Evolutionary conservation across 768 basidiomycete species (phyloP).

Genomic region (Hygrophorus russula): DNA sequence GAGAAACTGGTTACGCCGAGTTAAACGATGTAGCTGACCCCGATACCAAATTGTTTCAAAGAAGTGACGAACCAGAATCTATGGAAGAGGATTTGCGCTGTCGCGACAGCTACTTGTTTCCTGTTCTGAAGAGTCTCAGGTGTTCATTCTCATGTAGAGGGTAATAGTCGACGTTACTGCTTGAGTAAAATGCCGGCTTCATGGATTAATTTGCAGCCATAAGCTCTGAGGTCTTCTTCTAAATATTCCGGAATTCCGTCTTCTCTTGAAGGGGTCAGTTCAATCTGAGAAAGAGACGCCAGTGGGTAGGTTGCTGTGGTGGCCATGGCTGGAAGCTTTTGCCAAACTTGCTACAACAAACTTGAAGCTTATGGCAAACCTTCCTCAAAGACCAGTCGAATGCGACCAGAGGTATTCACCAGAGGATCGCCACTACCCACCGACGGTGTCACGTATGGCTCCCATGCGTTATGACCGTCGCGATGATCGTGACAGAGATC

Average conservation of each 20-base stretch:
- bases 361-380: slow-evolving; percentile 20
- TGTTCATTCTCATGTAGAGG: slow-evolving; percentile 1
- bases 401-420: slow-evolving; percentile 6
- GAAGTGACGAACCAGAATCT: slow-evolving; percentile 95
- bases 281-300: slow-evolving; percentile 70
- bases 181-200: slow-evolving; percentile 86
- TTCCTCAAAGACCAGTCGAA: slow-evolving; percentile 29
- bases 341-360: slow-evolving; percentile 5
- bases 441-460: slow-evolving; percentile 14
- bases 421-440: slow-evolving; percentile 17
- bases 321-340: not conserved
- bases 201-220: slow-evolving; percentile 91
- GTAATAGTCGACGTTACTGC: slow-evolving; percentile 50
- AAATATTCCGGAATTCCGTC: slow-evolving; percentile 76
- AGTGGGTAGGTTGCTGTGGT: slow-evolving; percentile 49
- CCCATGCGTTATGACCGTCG: not conserved
- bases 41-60: slow-evolving; percentile 89
- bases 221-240: slow-evolving; percentile 82
- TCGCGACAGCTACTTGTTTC: slow-evolving; percentile 95
- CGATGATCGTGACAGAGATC: not conserved
- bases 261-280: slow-evolving; percentile 65
- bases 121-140: slow-evolving; percentile 22
- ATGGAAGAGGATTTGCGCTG: slow-evolving; percentile 93
- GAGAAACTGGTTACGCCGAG: slow-evolving; percentile 6
- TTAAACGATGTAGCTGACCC: slow-evolving; percentile 39